phyloP scores from a whole-genome alignment of 306 rosid species.

The Glycine tomentella region DNA sequence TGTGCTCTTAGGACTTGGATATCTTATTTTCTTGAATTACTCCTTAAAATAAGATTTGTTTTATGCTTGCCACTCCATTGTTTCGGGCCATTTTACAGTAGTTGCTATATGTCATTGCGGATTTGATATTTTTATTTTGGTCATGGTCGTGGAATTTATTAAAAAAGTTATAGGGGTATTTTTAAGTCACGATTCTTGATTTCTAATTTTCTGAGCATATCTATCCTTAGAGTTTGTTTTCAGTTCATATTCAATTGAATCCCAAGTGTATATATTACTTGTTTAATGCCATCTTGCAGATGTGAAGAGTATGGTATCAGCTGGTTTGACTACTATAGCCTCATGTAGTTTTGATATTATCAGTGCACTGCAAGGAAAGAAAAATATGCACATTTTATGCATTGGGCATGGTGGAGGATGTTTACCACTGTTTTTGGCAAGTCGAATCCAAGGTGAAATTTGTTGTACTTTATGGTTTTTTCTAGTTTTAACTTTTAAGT shows the following conservation, averaged over 20 bases:
- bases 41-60: not conserved
- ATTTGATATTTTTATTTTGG: too few species aligned
- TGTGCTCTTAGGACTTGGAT: not conserved
- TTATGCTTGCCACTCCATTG: not conserved
- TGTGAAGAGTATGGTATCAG: conserved; percentile 89
- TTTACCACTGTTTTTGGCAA: conserved; percentile 84
- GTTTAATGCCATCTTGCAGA: conserved; percentile 57
- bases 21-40: not conserved
- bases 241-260: conserved; percentile 12
- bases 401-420: conserved; percentile 99
- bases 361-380: conserved; percentile 63
- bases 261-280: conserved; percentile 14
- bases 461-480: not conserved
- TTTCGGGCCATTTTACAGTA: not conserved
- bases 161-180: not conserved
- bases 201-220: not conserved
- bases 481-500: not conserved
- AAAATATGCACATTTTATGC: conserved; percentile 74
- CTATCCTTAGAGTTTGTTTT: conserved; percentile 25
- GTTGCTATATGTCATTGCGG: not conserved
- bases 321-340: conserved; percentile 75
- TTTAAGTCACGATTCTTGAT: not conserved
- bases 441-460: conserved; percentile 77
- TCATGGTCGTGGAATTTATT: not conserved
- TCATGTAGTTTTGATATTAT: conserved; percentile 74